phyloP scores from a whole-genome alignment of 1,284 basidiomycete species.

The Anthracocystis walkeri region DNA sequence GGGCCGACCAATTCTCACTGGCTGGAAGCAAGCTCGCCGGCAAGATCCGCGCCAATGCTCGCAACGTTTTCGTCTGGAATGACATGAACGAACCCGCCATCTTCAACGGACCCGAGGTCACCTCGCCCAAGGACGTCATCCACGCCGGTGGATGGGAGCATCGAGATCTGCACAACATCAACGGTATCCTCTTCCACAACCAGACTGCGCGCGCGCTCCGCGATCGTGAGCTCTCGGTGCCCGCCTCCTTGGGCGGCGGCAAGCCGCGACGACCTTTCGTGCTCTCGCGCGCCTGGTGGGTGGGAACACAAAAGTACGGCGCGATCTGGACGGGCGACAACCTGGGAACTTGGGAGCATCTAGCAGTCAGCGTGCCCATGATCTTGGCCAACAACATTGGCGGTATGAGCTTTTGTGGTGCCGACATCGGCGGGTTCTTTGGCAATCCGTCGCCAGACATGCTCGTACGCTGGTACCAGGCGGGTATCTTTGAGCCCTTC shows the following conservation, averaged over 20 bases:
- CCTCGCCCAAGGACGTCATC: conserved; percentile 92
- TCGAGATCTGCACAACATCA: conserved; percentile 93
- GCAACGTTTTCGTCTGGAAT: conserved; percentile 90
- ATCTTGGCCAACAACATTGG: conserved; percentile 88
- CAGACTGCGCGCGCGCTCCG: conserved; percentile 83
- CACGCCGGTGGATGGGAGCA: conserved; percentile 97
- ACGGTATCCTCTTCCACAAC: conserved; percentile 77
- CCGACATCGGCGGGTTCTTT: conserved; percentile 98
- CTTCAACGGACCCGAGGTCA: conserved; percentile 98
- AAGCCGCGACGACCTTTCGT: conserved; percentile 79
- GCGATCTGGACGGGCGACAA: conserved; percentile 99
- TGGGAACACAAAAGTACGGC: conserved; percentile 93
- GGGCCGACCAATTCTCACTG: conserved; percentile 72
- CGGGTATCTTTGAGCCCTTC: conserved; percentile 94
- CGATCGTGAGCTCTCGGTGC: conserved; percentile 76
- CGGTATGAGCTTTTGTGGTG: conserved; percentile 93
- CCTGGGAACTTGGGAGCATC: conserved; percentile 96
- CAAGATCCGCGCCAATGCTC: conserved; percentile 64
- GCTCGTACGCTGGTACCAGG: conserved; percentile 96
- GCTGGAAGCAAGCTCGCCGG: conserved; percentile 34
- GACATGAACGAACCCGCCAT: conserved; percentile 99
- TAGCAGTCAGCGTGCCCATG: conserved; percentile 93
- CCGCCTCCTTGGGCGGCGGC: conserved; percentile 75
- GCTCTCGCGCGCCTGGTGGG: conserved; percentile 91
- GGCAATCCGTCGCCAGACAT: conserved; percentile 94